Base-by-base conservation (phyloP, 306 rosid genomes). In the Ziziphus jujuba region DNA sequence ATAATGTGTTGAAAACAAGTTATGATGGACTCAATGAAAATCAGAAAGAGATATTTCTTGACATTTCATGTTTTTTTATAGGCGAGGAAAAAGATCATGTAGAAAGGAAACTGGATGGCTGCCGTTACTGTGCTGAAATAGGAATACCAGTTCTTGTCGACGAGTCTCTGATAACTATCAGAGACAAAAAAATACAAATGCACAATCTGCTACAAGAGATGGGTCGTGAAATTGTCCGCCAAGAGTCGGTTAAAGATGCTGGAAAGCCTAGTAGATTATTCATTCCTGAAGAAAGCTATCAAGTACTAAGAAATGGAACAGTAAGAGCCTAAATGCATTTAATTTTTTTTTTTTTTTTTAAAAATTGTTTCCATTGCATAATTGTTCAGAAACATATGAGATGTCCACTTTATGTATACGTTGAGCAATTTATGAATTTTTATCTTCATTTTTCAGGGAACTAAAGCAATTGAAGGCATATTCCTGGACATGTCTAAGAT, bases 181-280 rank as follows among this genome's bases (percentile, higher is more conserved):
- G 9, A n/a, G 54, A 24, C 2, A 21, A 49, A 2, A 9, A 28
- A n/a, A n/a, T 73, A 3, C 51, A 21, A 19, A 70, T 84, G 80
- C 86, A 84, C 58, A 70, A 79, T 73, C 63, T 78, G 66, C 35
- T 84, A 36, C 70, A 77, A 72, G 62, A 77, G 44, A 66, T 80
- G 79, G 84, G 86, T 15, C 56, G 72, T 33, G 38, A 33, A 22
- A 66, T 81, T 65, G 82, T 81, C 61, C 36, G 38, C 5, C 19
- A 70, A 48, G 66, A 81, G 44, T 79, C 61, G 12, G 33, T 0
- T 10, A 19, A 9, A 21, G 63, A 65, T 31, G 74, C 36, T 7
- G 64, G 64, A 16, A 56, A 56, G 45, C 65, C 64, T 2, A 68
- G 56, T n/a, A 56, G 85, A 21, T 12, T 83, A 47, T 74, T 76